Conservation (phyloP, 1,284 basidiomycete species). For the Porogramme epimiltina region DNA sequence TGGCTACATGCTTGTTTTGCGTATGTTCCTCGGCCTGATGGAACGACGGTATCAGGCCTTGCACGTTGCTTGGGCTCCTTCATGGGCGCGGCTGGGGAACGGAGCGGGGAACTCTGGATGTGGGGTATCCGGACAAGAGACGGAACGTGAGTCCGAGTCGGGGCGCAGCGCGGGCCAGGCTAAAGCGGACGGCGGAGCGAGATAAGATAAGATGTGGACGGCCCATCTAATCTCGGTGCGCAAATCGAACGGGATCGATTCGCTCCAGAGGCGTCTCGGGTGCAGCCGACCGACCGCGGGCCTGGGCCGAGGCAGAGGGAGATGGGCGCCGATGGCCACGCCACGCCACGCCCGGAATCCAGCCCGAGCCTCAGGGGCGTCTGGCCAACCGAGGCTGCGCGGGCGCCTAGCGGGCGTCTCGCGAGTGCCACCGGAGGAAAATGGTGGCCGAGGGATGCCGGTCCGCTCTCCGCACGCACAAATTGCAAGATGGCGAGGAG, state of each 20-base stretch:
- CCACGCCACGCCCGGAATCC: too few species aligned
- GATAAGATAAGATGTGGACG: not conserved
- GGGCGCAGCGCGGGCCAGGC: not conserved
- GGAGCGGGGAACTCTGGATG: conserved; percentile 1
- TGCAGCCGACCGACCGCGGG: too few species aligned
- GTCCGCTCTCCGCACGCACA: not conserved
- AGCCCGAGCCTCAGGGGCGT: too few species aligned
- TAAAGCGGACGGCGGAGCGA: not conserved
- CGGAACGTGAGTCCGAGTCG: conserved; percentile 7
- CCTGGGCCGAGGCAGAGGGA: too few species aligned
- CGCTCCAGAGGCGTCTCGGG: too few species aligned
- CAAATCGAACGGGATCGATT: too few species aligned
- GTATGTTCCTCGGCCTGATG: conserved; percentile 40
- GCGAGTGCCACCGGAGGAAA: too few species aligned
- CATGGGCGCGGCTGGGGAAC: conserved; percentile 18
- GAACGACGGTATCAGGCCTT: conserved; percentile 21
- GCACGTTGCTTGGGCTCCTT: conserved; percentile 31
- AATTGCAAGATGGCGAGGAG: too few species aligned
- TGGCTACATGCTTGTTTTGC: conserved; percentile 52
- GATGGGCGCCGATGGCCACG: too few species aligned
- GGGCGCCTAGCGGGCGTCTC: too few species aligned
- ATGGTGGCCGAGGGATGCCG: not conserved
- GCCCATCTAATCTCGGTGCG: too few species aligned
- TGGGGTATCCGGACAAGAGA: conserved; percentile 11
- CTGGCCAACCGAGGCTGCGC: too few species aligned